Conservation (phyloP, 2,329 filamentous ascomycete species). For the Clarireedia paspali region DNA sequence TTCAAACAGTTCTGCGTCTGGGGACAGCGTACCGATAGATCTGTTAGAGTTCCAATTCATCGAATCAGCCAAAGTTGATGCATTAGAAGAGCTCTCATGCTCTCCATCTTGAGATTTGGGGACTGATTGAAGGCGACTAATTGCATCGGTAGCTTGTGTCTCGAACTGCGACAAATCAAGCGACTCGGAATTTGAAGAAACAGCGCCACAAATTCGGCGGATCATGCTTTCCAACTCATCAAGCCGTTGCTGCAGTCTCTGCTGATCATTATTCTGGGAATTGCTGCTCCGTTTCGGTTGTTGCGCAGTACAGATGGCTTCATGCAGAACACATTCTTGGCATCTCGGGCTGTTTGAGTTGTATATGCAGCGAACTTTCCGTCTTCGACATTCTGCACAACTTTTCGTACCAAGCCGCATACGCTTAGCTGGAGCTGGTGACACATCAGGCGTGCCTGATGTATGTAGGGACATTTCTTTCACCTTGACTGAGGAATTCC, state of each 20-base stretch:
- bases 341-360: conserved; percentile 28
- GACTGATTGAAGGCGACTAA: conserved; percentile 1
- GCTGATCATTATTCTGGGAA: conserved; percentile 8
- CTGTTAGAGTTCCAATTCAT: neutral
- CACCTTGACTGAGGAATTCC: neutral
- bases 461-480: conserved; percentile 1
- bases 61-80: too few species aligned
- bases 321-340: conserved; percentile 10
- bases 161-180: conserved; percentile 1
- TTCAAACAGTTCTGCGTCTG: neutral
- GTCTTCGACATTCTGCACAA: conserved; percentile 37
- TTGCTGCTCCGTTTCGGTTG: conserved; percentile 12
- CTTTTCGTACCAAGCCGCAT: conserved; percentile 30
- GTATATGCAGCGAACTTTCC: conserved; percentile 44
- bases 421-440: conserved; percentile 18
- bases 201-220: conserved; percentile 9
- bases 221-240: conserved; percentile 26
- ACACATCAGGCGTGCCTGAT: neutral
- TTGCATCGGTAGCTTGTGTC: conserved; percentile 7
- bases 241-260: conserved; percentile 13
- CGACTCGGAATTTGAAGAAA: conserved; percentile 8
- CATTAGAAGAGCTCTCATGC: neutral
- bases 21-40: neutral
- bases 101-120: neutral
- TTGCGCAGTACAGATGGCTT: conserved; percentile 38